Conservation (phyloP, 2,329 filamentous ascomycete genomes). For the Aspergillus vadensis region DNA sequence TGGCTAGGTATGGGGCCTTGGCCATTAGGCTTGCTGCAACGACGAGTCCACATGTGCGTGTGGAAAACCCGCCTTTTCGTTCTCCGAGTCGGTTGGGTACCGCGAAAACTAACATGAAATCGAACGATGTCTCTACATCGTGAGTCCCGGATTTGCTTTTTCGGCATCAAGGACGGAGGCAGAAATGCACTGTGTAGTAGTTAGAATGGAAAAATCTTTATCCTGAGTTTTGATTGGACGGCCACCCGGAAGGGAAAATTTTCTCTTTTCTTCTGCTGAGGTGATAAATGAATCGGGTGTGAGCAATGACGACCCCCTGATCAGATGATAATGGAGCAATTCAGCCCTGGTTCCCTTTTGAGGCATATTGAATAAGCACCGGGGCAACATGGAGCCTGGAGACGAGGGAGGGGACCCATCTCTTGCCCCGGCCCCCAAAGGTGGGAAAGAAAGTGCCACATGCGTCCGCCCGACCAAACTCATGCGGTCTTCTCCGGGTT, state of each 20-base stretch:
- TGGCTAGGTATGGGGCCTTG: not conserved
- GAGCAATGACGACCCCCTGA: not conserved
- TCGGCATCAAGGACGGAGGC: not conserved
- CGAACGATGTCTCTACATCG: not conserved
- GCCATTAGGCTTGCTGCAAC: not conserved
- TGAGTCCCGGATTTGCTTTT: not conserved
- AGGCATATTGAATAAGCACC: not conserved
- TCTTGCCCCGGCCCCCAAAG: not conserved
- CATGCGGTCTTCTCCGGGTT: constrained; percentile 1
- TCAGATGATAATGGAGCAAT: not conserved
- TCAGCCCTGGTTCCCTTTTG: not conserved
- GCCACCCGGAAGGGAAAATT: not conserved
- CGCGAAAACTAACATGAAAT: not conserved
- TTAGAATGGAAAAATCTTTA: not conserved
- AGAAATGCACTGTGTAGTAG: not conserved
- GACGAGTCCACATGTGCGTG: not conserved
- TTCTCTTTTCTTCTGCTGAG: not conserved
- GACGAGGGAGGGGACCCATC: not conserved
- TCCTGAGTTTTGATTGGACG: not conserved
- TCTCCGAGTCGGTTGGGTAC: not conserved
- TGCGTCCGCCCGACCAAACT: not conserved
- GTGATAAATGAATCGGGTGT: not conserved
- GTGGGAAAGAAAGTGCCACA: not conserved
- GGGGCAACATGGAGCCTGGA: not conserved
- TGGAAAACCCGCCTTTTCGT: not conserved